Conservation (phyloP, 257 asterid genomes). For the Solanum arcanum region DNA sequence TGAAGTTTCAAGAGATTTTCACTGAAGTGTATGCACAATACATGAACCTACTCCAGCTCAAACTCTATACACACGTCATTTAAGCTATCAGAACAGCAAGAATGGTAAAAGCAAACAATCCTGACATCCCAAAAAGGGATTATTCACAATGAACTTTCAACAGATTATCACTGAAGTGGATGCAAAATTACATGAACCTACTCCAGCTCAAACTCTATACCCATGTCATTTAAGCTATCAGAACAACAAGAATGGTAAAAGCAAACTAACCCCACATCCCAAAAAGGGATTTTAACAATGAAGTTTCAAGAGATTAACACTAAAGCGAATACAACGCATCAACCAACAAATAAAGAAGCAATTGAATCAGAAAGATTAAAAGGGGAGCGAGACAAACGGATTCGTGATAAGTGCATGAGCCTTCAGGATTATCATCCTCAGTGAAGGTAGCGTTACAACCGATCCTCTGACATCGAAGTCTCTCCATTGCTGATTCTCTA, state of each 20-base stretch:
- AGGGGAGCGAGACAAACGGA: slow-evolving; percentile 27
- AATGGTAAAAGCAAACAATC: not conserved
- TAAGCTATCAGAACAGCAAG: not conserved
- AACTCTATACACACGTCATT: not conserved
- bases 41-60: not conserved
- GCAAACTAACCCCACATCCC: not conserved
- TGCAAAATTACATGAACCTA: not conserved
- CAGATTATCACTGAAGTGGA: not conserved
- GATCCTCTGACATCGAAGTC: slow-evolving; percentile 78
- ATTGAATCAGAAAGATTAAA: not conserved
- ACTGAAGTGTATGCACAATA: not conserved
- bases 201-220: not conserved
- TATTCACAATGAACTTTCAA: not conserved
- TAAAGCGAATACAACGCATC: not conserved
- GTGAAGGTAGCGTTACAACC: slow-evolving; percentile 69
- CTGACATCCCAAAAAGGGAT: not conserved
- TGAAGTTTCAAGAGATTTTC: not conserved
- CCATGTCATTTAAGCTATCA: not conserved
- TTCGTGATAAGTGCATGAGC: slow-evolving; percentile 59
- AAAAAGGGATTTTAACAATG: not conserved
- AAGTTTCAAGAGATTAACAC: not conserved
- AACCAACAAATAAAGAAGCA: not conserved
- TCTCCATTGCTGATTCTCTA: slow-evolving; percentile 35
- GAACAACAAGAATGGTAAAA: not conserved
- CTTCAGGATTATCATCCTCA: slow-evolving; percentile 57